A percentile compares a stretch with the other conserved stretches of the same genome.
phyloP scores from a whole-genome alignment of 2,329 filamentous ascomycete species.

The Cercospora canescens region DNA sequence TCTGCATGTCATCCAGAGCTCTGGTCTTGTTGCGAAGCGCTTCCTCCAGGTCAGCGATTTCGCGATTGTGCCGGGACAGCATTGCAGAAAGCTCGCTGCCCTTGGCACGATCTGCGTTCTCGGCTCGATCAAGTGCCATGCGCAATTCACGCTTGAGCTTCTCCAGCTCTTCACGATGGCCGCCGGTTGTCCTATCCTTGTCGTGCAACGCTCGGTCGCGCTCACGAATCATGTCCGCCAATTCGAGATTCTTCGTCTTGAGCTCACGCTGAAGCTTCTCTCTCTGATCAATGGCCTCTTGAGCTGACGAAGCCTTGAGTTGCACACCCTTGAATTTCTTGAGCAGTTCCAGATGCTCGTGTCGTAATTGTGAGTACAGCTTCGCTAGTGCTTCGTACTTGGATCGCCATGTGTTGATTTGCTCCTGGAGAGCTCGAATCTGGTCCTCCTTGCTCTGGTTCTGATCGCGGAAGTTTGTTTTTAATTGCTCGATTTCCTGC shows the following conservation, averaged over 20 bases:
- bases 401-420: slow-evolving; percentile 94
- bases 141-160: slow-evolving; percentile 92
- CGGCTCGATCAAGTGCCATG: slow-evolving; percentile 85
- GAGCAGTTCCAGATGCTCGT: slow-evolving; percentile 90
- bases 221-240: slow-evolving; percentile 98
- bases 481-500: slow-evolving; percentile 78
- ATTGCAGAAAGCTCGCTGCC: slow-evolving; percentile 92
- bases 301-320: slow-evolving; percentile 92
- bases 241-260: slow-evolving; percentile 98
- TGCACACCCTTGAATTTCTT: slow-evolving; percentile 97
- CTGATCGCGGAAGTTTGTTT: slow-evolving; percentile 81
- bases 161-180: slow-evolving; percentile 89
- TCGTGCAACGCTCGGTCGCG: slow-evolving; percentile 91
- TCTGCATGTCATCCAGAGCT: slow-evolving; percentile 78
- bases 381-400: slow-evolving; percentile 98
- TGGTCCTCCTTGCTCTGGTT: slow-evolving; percentile 90
- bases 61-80: slow-evolving; percentile 93
- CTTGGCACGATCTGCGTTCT: slow-evolving; percentile 90
- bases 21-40: slow-evolving; percentile 83
- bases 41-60: slow-evolving; percentile 96
- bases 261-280: slow-evolving; percentile 97
- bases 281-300: slow-evolving; percentile 91
- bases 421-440: slow-evolving; percentile 87
- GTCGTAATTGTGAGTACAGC: slow-evolving; percentile 91
- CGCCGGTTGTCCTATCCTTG: slow-evolving; percentile 81